Base-by-base conservation (phyloP, 495 filamentous ascomycete species). In the Staphylotrichum tortipilum region DNA sequence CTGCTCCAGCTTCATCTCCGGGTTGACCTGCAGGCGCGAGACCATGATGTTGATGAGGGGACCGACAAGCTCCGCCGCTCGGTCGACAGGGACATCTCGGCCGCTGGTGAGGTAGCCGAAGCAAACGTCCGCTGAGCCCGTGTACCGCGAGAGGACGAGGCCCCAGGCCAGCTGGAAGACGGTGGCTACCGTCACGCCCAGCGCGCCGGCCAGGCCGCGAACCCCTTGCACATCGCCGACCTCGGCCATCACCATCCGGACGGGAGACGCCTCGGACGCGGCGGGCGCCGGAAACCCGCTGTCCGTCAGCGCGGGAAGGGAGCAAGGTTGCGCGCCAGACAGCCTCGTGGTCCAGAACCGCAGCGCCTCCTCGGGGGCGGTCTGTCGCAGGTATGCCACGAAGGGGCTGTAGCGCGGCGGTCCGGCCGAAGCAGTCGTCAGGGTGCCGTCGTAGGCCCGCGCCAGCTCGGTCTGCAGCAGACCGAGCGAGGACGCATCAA, bases 161-260 rank as follows among this genome's bases (percentile, higher is more conserved):
- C 72, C 72, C 79, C 79, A 81, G 12, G 72, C 74, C 22, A 74
- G 65, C 19, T 80, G 55, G 23, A 40, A 44, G n/a, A 58, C 1
- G 30, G 30, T 50, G 31, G 33, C 44, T 26, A 45, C 18, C 2
- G 39, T 45, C 1, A 59, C 35, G 0, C 47, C 44, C 7, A 55
- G 29, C 2, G 49, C 23, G 10, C 36, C 8, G 10, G 36, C 36
- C 10, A 22, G 17, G 9, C 15, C 49, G 6, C 30, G 12, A 7
- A 43, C 11, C 23, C n/a, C n/a, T n/a, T n/a, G n/a, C n/a, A n/a
- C n/a, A n/a, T 39, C 42, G 50, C 30, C 4, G 14, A 37, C 39
- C 26, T 39, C 47, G 30, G 39, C 15, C 36, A 40, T 47, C n/a
- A n/a, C n/a, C n/a, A n/a, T n/a, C n/a, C n/a, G n/a, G 21, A 29